Evolutionary conservation across 1,139 yeast genomes (phyloP), one percentile per base, ranked within the genome.

Genomic region (Lodderomyces theae): DNA sequence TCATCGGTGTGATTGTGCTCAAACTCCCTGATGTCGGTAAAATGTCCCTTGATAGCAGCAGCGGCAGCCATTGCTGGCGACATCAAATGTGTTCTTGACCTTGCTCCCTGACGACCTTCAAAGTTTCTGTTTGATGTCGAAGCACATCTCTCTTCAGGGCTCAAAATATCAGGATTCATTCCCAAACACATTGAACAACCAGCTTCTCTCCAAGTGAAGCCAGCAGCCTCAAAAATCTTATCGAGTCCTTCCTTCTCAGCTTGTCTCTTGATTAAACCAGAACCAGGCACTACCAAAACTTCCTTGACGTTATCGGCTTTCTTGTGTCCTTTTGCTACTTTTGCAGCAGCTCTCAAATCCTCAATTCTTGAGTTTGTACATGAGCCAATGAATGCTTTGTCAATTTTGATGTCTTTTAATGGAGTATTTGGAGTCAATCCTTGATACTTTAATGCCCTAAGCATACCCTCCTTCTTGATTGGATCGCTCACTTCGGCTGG

Each of bases 11-110:
- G 64, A 51, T 72, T 72, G 63, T 78, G 85, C 46, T 80, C 72
- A 61, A 77, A 87, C 46, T 86, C 85, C 65, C 97, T 83, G 51
- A 89, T 90, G 61, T 92, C 98, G 37, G 86, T 78, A 58, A 92
- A 83, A 59, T 83, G 90, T 51, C 98, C 98, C 45, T 79, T 79
- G 51, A 92, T 83, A 54, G 94, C 97, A 24, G 98, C 97, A 28
- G 97, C 97, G 17, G 98, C 98, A 37, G 98, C 97, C 98, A 92
- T 92, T 25, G 96, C 96, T 28, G 98, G 98, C 12, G 97, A 88
- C 95, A 90, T 88, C 61, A 92, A 77, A 61, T 92, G 98, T 17
- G 97, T 92, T 72, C 98, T 80, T n/a, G 96, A 88, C 45, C 69
- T 71, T 39, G 96, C 96, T 69, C 98, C 98, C 74, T 92, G 98